phyloP scores from a whole-genome alignment of 768 basidiomycete species.

The Lactarius hengduanensis region DNA sequence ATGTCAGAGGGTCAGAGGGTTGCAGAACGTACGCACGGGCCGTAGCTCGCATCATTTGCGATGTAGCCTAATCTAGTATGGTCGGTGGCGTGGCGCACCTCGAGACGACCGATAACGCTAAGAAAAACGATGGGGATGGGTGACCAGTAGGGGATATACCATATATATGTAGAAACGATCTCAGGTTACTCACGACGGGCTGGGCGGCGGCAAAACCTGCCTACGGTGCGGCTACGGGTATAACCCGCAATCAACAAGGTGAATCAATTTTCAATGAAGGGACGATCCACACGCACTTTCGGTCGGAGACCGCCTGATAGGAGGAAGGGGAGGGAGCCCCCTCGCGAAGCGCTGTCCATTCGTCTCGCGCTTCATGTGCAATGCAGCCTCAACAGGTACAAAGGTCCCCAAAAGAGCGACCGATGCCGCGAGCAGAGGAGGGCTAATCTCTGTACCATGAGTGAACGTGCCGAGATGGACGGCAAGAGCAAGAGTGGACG shows the following conservation, averaged over 20 bases:
- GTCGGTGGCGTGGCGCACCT: neutral
- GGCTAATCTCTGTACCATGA: slow-evolving; percentile 8
- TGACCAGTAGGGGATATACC: neutral
- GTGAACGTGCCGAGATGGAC: neutral
- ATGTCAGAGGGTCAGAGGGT: neutral
- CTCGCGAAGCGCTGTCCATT: slow-evolving; percentile 16
- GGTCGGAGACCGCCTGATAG: neutral
- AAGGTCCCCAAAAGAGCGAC: neutral
- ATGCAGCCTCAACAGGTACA: neutral
- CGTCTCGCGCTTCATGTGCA: neutral
- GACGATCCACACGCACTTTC: neutral
- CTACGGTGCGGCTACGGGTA: neutral
- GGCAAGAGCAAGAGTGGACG: neutral
- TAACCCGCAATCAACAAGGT: neutral
- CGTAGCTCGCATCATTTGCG: neutral
- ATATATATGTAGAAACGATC: neutral
- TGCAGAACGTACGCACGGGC: neutral
- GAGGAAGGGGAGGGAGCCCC: slow-evolving; percentile 6
- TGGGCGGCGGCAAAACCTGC: too few relatives aligned
- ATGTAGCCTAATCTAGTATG: neutral
- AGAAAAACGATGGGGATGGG: neutral
- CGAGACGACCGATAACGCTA: neutral
- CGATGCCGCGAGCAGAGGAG: neutral
- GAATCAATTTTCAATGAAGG: neutral
- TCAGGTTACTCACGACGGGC: neutral